These are phyloP conservation scores for Blastocystis sp. DNA, from an alignment of 352 stramenopile species.

Conservation along the genomic window DNA sequence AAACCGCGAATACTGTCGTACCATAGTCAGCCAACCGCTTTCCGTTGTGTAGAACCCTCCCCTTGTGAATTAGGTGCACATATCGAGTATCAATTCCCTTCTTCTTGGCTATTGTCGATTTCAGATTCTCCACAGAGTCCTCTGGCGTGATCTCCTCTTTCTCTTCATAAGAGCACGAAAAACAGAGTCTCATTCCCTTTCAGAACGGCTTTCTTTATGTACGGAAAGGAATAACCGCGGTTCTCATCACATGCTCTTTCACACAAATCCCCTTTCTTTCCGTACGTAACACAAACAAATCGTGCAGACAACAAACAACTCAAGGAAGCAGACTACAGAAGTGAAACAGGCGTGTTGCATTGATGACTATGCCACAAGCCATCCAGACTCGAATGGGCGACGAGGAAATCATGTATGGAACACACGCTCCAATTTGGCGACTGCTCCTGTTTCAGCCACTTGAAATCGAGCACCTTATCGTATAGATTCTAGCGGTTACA, in stretches of 20 bases:
- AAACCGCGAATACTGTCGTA: background rate
- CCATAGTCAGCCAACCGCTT: slow-evolving; percentile 16
- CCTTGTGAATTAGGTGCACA: slow-evolving; percentile 15
- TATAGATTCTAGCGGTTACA: slow-evolving; percentile 16
- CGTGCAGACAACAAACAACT: background rate
- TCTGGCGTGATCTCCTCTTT: background rate
- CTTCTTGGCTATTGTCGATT: background rate
- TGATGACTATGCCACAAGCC: background rate
- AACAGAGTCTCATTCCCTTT: slow-evolving; percentile 42
- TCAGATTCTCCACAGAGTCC: background rate
- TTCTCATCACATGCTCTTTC: background rate
- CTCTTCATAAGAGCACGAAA: slow-evolving; percentile 24
- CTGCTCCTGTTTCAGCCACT: slow-evolving; percentile 34
- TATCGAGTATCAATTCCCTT: slow-evolving; percentile 1
- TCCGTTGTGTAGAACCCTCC: background rate
- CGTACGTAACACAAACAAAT: too few relatives aligned
- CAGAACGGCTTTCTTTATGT: slow-evolving; percentile 36
- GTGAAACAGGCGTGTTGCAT: background rate
- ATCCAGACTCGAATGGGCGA: background rate
- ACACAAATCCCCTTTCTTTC: background rate
- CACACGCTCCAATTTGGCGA: slow-evolving; percentile 34
- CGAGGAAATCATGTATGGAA: slow-evolving; percentile 1
- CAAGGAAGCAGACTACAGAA: background rate
- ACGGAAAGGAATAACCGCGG: slow-evolving; percentile 46
- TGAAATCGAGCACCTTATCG: slow-evolving; percentile 38